Evolutionary conservation across 2,329 filamentous ascomycete species (phyloP).

Genomic region (Decorospora gaudefroyi): DNA sequence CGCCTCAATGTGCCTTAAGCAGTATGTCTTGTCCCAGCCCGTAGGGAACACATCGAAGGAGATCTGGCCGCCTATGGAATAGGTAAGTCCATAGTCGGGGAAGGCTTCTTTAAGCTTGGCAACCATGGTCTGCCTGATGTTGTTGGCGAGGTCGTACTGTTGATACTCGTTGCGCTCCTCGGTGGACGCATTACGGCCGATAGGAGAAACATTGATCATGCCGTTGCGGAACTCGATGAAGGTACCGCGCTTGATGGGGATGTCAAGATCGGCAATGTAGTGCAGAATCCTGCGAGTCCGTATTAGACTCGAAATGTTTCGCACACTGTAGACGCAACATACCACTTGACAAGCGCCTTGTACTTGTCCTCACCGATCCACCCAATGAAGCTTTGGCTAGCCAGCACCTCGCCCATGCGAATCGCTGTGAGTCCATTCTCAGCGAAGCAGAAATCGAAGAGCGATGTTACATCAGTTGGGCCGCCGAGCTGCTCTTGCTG

Average conservation of each 20-base stretch:
- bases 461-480: constrained; percentile 67
- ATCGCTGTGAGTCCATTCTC: constrained; percentile 95
- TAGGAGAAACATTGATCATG: constrained; percentile 84
- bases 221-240: constrained; percentile 89
- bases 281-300: constrained; percentile 62
- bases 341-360: constrained; percentile 72
- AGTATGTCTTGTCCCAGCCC: constrained; percentile 99
- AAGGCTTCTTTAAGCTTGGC: constrained; percentile 78
- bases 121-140: constrained; percentile 77
- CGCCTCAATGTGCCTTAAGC: constrained; percentile 80
- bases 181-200: constrained; percentile 82
- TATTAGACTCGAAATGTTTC: not conserved
- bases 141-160: constrained; percentile 75
- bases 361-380: constrained; percentile 88
- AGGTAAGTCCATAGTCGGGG: constrained; percentile 82
- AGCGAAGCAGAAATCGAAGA: constrained; percentile 97
- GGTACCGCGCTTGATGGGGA: constrained; percentile 81
- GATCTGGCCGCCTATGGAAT: constrained; percentile 94
- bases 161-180: constrained; percentile 83
- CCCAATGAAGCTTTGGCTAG: constrained; percentile 83
- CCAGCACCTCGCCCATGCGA: constrained; percentile 76
- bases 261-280: constrained; percentile 82
- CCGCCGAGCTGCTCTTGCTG: constrained; percentile 94
- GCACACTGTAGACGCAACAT: constrained; percentile 10
- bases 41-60: constrained; percentile 97